Base-by-base conservation (phyloP, 495 filamentous ascomycete genomes). In the Penicillium subrubescens region DNA sequence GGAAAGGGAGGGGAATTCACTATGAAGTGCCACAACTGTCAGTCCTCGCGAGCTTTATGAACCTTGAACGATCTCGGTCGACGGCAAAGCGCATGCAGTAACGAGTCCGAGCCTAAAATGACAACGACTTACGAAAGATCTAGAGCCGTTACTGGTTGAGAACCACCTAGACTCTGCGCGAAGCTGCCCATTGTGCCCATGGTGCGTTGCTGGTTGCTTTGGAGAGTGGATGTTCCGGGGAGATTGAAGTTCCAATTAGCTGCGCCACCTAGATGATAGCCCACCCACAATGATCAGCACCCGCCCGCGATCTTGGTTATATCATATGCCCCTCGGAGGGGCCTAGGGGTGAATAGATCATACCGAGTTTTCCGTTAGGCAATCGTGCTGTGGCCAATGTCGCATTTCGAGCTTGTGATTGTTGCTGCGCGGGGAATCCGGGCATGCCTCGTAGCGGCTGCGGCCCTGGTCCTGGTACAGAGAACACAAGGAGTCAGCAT, bases 1-100 rank as follows among this genome's bases (percentile, higher is more conserved):
- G 59, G 90, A 93, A 68, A 96, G 75, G 0, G 90, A 91, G 44
- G 92, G 92, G 66, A 96, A 96, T 72, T 96, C 92, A 55, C 92
- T 96, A 63, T 44, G 52, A 65, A 43, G 59, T 33, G 53, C 35
- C 61, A 57, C 53, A 35, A 53, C 44, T 33, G 59, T 74, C 60
- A 76, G 72, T 46, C 37, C 51, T 59, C 51, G 41, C 61, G 29
- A 52, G 57, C 31, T 64, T 29, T 56, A 31, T 34, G 34, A 50
- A 37, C 27, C 50, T 50, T 50, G 21, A 51, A 17, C 5, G 33
- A 64, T 63, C 37, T 55, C 60, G 25, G 39, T 37, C 55, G 52
- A 48, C 23, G 14, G 21, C 59, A 46, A 59, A 39, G 58, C 54
- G 50, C 29, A 59, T 57, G 50, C 29, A 59, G 23, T 25, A 41